Evolutionary conservation across 257 asterid species (phyloP).

Genomic region (Solanum pinnatisectum): DNA sequence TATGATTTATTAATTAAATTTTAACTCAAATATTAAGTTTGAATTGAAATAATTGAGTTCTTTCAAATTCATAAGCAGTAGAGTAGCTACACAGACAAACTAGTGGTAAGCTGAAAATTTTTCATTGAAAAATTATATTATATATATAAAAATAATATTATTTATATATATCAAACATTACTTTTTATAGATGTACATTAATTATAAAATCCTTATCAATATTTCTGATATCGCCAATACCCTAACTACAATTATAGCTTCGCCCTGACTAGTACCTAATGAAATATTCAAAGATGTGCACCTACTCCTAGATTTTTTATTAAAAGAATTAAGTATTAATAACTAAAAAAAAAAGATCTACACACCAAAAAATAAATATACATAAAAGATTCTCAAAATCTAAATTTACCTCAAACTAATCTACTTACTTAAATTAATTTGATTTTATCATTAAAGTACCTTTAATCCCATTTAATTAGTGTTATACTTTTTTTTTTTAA

Average conservation of each 20-base stretch:
- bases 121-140: not conserved
- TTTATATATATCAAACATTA: not conserved
- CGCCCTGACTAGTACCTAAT: not conserved
- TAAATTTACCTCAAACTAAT: not conserved
- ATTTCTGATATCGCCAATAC: not conserved
- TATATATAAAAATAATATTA: not conserved
- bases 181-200: not conserved
- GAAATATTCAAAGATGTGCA: not conserved
- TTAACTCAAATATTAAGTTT: not conserved
- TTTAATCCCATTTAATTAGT: not conserved
- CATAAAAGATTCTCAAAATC: not conserved
- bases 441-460: not conserved
- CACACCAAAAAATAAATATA: not conserved
- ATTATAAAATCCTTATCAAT: too few relatives aligned
- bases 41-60: not conserved
- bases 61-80: not conserved
- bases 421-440: not conserved
- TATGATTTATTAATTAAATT: not conserved
- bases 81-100: not conserved
- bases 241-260: not conserved
- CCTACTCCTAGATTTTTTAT: not conserved
- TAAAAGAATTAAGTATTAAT: not conserved
- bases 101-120: rapidly evolving
- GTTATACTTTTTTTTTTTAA: not conserved
- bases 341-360: not conserved